These are phyloP conservation scores for Venturia oleaginea DNA, from an alignment of 2,329 filamentous ascomycete genomes.

Conservation along the genomic window DNA sequence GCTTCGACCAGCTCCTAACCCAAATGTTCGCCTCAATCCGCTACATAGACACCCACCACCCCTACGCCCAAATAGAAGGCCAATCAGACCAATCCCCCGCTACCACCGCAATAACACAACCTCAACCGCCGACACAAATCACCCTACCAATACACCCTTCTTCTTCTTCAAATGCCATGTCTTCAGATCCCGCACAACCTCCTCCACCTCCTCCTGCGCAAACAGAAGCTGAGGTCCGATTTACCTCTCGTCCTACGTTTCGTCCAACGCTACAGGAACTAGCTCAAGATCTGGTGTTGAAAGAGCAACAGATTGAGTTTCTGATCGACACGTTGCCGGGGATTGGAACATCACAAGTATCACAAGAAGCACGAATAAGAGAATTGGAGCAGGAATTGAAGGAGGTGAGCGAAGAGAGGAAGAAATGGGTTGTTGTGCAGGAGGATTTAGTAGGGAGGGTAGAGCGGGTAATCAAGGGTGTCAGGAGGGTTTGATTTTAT, in stretches of 20 bases:
- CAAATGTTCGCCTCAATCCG: conserved; percentile 39
- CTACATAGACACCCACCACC: conserved; percentile 35
- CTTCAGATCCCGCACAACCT: not conserved
- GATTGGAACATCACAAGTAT: conserved; percentile 66
- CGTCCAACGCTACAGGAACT: conserved; percentile 55
- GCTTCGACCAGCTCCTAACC: conserved; percentile 55
- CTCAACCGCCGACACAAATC: conserved; percentile 16
- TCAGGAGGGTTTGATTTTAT: conserved; percentile 6
- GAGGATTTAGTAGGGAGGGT: conserved; percentile 35
- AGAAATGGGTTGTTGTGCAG: conserved; percentile 33
- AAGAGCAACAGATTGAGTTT: conserved; percentile 75
- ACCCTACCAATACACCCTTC: conserved; percentile 5
- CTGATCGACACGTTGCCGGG: conserved; percentile 68
- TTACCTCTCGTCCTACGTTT: not conserved
- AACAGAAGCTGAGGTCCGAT: conserved; percentile 12
- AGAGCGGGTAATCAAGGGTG: conserved; percentile 36
- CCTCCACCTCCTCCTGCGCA: conserved; percentile 12
- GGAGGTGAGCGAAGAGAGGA: conserved; percentile 32
- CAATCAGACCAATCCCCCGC: conserved; percentile 18
- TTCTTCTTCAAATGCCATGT: not conserved
- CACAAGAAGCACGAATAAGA: conserved; percentile 56
- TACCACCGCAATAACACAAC: conserved; percentile 11
- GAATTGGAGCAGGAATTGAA: conserved; percentile 36
- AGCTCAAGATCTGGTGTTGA: conserved; percentile 65
- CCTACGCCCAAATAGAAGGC: conserved; percentile 25